Conservation (phyloP, 257 asterid genomes). For the Parsonsia alboflavescens region DNA sequence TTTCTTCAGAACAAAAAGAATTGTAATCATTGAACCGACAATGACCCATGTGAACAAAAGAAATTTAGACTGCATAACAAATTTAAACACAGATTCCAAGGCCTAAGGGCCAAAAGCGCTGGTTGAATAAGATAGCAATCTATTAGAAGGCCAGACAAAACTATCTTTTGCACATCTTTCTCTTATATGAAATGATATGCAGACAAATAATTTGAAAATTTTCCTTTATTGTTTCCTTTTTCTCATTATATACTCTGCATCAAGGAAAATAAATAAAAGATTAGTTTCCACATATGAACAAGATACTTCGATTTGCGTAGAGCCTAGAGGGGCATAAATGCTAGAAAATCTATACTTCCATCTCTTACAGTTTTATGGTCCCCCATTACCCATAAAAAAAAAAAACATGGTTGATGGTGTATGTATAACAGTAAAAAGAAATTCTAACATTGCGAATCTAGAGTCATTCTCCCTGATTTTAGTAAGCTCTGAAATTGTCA, state of each 20-base stretch:
- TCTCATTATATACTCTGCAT: background rate
- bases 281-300: background rate
- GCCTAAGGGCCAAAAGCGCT: background rate
- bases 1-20: background rate
- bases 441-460: background rate
- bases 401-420: background rate
- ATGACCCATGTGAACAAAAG: background rate
- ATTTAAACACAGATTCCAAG: background rate
- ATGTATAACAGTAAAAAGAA: background rate
- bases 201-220: background rate
- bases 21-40: background rate
- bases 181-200: background rate
- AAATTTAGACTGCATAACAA: background rate
- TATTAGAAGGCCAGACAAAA: background rate
- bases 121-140: background rate
- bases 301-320: background rate
- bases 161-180: background rate
- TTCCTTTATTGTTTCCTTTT: background rate
- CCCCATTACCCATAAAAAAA: background rate
- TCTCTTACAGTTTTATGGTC: background rate
- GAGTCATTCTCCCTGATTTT: background rate
- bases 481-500: background rate
- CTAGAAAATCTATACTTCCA: conserved; percentile 1
- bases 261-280: background rate
- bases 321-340: background rate